A percentile compares a stretch with the other conserved stretches of the same genome.
Conservation (phyloP, 441 rosid species). For the Rhodomyrtus psidioides region DNA sequence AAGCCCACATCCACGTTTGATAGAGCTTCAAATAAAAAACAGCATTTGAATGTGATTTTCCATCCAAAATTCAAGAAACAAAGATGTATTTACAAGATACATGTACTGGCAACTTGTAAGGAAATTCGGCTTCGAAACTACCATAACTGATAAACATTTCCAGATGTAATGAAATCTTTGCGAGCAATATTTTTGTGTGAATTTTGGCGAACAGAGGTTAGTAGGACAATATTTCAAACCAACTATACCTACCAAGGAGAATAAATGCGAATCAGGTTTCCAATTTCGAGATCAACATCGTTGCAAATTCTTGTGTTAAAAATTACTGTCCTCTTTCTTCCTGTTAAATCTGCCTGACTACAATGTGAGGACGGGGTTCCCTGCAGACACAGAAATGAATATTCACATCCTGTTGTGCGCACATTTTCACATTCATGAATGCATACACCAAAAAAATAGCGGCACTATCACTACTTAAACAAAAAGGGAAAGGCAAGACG, state of each 20-base stretch:
- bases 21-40: neutral
- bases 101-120: neutral
- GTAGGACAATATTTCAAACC: neutral
- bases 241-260: slow-evolving; percentile 55
- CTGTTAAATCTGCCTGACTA: slow-evolving; percentile 18
- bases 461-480: neutral
- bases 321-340: slow-evolving; percentile 39
- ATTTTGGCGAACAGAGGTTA: neutral
- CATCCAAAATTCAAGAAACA: neutral
- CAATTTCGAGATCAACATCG: slow-evolving; percentile 75
- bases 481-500: neutral
- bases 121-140: neutral
- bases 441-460: neutral
- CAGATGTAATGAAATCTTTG: neutral
- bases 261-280: slow-evolving; percentile 50
- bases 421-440: neutral
- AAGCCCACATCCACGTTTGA: neutral
- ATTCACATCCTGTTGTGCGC: neutral
- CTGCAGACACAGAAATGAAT: slow-evolving; percentile 27
- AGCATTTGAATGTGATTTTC: neutral
- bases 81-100: neutral
- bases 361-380: slow-evolving; percentile 17
- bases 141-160: neutral
- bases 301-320: slow-evolving; percentile 66
- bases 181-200: neutral